Evolutionary conservation across 139 green algal species (phyloP).

Genomic region (Nannochloris sp.): DNA sequence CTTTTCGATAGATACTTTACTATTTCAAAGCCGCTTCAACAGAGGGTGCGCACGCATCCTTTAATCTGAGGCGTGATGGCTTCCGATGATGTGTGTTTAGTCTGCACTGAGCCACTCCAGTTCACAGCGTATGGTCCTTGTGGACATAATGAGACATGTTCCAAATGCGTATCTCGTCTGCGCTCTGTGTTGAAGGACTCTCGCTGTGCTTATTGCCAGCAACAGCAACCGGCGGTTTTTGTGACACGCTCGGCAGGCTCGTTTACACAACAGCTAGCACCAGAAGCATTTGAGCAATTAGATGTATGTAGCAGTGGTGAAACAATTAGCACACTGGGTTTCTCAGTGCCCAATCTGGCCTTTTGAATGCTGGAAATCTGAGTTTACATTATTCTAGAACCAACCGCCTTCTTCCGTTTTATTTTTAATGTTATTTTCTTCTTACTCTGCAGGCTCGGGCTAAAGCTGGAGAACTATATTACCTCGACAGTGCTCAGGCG

Average conservation of each 20-base stretch:
- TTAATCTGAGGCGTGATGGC: too few species aligned
- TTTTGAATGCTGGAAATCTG: not conserved
- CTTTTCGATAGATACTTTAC: too few species aligned
- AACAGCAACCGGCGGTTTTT: slow-evolving; percentile 40
- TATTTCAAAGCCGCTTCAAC: too few species aligned
- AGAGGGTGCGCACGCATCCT: too few species aligned
- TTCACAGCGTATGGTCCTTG: slow-evolving; percentile 73
- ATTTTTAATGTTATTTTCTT: not conserved
- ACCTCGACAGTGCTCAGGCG: slow-evolving; percentile 54
- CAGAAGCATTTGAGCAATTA: slow-evolving; percentile 47
- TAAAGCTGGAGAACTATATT: slow-evolving; percentile 30
- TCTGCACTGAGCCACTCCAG: slow-evolving; percentile 83
- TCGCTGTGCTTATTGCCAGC: slow-evolving; percentile 80
- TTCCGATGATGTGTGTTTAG: slow-evolving; percentile 49
- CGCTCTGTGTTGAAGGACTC: slow-evolving; percentile 77
- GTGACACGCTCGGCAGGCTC: slow-evolving; percentile 69
- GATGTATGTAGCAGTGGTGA: slow-evolving; percentile 31
- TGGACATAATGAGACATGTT: slow-evolving; percentile 86
- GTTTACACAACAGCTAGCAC: slow-evolving; percentile 54
- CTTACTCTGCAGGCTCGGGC: slow-evolving; percentile 23
- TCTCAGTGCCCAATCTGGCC: not conserved
- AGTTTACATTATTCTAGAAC: not conserved
- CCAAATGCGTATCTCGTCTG: slow-evolving; percentile 67
- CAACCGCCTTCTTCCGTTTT: not conserved
- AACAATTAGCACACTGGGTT: not conserved